Base-by-base conservation (phyloP, 805 yeast genomes). In the Candida boleticola region DNA sequence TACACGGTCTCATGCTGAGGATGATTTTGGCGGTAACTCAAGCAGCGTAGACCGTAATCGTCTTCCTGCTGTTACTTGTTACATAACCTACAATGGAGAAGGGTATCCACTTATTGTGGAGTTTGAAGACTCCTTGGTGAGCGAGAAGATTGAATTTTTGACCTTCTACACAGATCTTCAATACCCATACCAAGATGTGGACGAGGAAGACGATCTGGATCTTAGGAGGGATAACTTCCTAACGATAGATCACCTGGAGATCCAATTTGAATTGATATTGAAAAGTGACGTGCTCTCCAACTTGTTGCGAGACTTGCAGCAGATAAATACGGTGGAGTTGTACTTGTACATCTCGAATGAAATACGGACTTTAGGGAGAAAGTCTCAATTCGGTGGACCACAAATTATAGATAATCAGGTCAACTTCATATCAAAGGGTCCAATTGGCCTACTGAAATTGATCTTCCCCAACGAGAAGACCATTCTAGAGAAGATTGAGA, bases 391-490 rank as follows among this genome's bases (percentile, higher is more conserved):
- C 2, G 37, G 41, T 3, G 43, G 43, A 9, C 46, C 44, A 1
- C 29, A 23, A 22, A 34, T 36, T n/a, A 29, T 45, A 13, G 45
- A 58, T 52, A 67, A 73, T 27, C 72, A 68, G 47, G 59, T 83
- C 36, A 67, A 74, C 20, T 73, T 89, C 40, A 75, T 85, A 4
- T 83, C 93, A 0, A 74, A 72, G 30, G 86, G 92, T 9, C 85
- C 82, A n/a, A 71, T 86, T 36, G 96, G 95, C 0, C 68, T 73
- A 39, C 80, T 87, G 30, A 82, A 83, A 53, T 66, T 87, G 17
- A 71, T 75, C 7, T 72, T 83, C 36, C 95, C 95, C 0, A 75
- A 73, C 45, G 85, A 77, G 37, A 72, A 74, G 50, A 66, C 79
- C 2, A 76, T 80, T 10, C 58, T 89, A 25, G 92, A 85, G 46